These are phyloP conservation scores for Boletus reticulatus DNA, from an alignment of 768 basidiomycete genomes.

Conservation along the genomic window DNA sequence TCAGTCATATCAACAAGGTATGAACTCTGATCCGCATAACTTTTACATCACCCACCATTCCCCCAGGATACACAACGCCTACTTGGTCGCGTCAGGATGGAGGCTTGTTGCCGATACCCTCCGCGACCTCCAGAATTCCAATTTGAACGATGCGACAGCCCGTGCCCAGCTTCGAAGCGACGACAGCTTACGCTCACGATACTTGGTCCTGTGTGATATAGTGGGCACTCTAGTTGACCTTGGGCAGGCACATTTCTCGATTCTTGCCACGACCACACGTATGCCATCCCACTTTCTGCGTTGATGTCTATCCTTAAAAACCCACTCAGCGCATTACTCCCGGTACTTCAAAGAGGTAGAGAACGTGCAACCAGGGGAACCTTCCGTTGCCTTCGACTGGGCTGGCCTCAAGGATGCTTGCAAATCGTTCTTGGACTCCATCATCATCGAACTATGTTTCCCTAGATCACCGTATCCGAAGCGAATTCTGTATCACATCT, in stretches of 20 bases:
- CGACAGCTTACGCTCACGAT: conserved; percentile 49
- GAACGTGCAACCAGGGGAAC: conserved; percentile 39
- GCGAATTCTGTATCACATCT: conserved; percentile 60
- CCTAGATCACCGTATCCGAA: conserved; percentile 68
- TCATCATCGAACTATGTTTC: conserved; percentile 79
- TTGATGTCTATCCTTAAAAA: conserved; percentile 1
- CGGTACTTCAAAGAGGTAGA: conserved; percentile 59
- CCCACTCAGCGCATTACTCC: conserved; percentile 60
- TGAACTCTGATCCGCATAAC: conserved; percentile 6
- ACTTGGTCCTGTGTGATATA: conserved; percentile 63
- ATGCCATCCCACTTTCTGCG: conserved; percentile 26
- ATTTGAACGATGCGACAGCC: conserved; percentile 51
- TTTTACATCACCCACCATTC: conserved; percentile 1
- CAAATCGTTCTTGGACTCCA: conserved; percentile 78
- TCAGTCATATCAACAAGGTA: conserved; percentile 60
- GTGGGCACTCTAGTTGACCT: conserved; percentile 58
- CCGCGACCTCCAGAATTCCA: conserved; percentile 50
- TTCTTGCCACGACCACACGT: conserved; percentile 72
- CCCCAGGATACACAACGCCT: conserved; percentile 74
- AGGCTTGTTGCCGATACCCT: conserved; percentile 63
- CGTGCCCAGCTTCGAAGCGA: conserved; percentile 55
- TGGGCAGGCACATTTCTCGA: conserved; percentile 62
- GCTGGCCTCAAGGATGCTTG: conserved; percentile 57
- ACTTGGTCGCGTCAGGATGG: conserved; percentile 84
- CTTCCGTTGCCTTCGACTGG: conserved; percentile 67